Percentiles rank a stretch among this genome's conserved stretches.
phyloP scores from a whole-genome alignment of 2,329 filamentous ascomycete genomes.

The Botryotinia convoluta region DNA sequence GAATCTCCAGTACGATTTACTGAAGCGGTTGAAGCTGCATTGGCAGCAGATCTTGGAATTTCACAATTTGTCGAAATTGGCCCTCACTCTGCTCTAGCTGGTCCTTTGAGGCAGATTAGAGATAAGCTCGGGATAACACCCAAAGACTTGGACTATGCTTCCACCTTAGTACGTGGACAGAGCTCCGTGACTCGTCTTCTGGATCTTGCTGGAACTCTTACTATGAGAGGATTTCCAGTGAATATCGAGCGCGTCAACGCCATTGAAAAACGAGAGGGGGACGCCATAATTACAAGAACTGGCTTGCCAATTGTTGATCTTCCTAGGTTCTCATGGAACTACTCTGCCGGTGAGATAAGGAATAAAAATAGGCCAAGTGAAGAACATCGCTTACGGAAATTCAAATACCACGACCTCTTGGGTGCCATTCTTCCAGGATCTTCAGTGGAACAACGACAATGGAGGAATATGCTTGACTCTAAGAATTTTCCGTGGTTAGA shows the following conservation, averaged over 20 bases:
- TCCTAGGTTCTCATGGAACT: slow-evolving; percentile 50
- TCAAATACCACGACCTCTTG: slow-evolving; percentile 49
- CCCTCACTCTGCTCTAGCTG: slow-evolving; percentile 23
- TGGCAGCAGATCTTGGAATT: background rate
- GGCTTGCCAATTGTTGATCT: slow-evolving; percentile 26
- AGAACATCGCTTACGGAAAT: slow-evolving; percentile 52
- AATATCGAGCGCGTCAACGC: slow-evolving; percentile 36
- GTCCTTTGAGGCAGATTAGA: slow-evolving; percentile 22
- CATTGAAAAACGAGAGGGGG: background rate
- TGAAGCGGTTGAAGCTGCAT: slow-evolving; percentile 8
- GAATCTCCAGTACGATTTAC: slow-evolving; percentile 23
- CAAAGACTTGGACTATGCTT: slow-evolving; percentile 36
- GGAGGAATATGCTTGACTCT: slow-evolving; percentile 19
- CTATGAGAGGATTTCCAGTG: slow-evolving; percentile 15
- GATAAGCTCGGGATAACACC: background rate
- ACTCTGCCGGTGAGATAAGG: slow-evolving; percentile 31
- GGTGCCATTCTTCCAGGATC: slow-evolving; percentile 39
- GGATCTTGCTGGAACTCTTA: slow-evolving; percentile 21
- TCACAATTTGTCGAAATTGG: slow-evolving; percentile 25
- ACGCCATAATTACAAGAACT: background rate
- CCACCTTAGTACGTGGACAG: slow-evolving; percentile 21
- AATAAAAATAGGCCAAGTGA: slow-evolving; percentile 39
- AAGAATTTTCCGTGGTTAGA: slow-evolving; percentile 48
- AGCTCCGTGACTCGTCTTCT: slow-evolving; percentile 15
- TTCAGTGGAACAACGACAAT: slow-evolving; percentile 36